Percentiles rank a stretch among this genome's conserved stretches.
phyloP scores from a whole-genome alignment of 768 basidiomycete genomes.

The Trametes cinnabarina region DNA sequence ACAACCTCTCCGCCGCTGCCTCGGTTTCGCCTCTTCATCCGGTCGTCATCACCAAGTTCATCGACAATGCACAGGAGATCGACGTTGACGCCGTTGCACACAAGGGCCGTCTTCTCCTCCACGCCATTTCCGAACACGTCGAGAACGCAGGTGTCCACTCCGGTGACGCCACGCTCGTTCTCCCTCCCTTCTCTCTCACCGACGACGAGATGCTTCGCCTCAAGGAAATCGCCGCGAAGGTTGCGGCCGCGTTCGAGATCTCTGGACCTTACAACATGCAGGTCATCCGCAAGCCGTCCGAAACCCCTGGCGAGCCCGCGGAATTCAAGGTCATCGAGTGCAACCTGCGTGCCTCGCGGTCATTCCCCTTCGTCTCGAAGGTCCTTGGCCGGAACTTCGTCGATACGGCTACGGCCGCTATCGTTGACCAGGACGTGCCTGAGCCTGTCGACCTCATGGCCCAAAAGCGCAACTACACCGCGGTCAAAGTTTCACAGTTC shows the following conservation, averaged over 20 bases:
- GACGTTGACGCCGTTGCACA: constrained; percentile 97
- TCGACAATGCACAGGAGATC: constrained; percentile 96
- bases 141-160: constrained; percentile 99
- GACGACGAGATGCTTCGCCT: constrained; percentile 78
- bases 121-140: constrained; percentile 97
- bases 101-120: constrained; percentile 87
- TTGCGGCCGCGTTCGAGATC: constrained; percentile 91
- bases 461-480: constrained; percentile 82
- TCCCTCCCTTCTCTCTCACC: constrained; percentile 86
- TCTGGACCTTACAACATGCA: constrained; percentile 99
- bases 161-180: constrained; percentile 95
- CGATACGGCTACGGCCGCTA: constrained; percentile 86
- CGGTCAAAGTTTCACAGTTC: constrained; percentile 98
- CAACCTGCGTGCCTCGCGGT: constrained; percentile 95
- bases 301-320: constrained; percentile 49
- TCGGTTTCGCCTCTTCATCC: constrained; percentile 96
- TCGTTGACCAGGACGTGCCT: constrained; percentile 82
- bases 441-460: constrained; percentile 91
- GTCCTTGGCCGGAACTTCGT: constrained; percentile 98
- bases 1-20: constrained; percentile 95
- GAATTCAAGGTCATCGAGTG: constrained; percentile 98
- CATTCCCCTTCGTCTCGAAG: constrained; percentile 99
- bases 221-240: constrained; percentile 93
- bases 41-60: constrained; percentile 98
- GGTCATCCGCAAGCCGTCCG: constrained; percentile 80